Base-by-base conservation (phyloP, 2,329 filamentous ascomycete genomes). In the Xylaria digitata region DNA sequence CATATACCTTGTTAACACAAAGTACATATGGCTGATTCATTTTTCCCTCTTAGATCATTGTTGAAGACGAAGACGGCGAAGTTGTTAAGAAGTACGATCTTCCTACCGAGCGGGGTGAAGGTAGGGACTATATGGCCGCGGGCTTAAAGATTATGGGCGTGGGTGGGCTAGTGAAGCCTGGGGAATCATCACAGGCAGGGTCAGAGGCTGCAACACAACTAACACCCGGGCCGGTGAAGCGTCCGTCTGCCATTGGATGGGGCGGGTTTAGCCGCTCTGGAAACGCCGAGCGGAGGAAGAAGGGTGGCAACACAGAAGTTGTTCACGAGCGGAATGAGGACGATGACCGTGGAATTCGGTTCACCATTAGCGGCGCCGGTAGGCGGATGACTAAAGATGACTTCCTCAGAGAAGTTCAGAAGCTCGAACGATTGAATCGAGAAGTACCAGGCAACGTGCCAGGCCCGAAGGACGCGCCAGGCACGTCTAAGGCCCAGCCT, bases 41-140 rank as follows among this genome's bases (percentile, higher is more conserved):
- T 13, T 45, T 17, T 59, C 19, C 26, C 26, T 26, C 5, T 26
- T 26, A 92, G 82, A 93, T 96, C 70, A 95, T 96, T 76, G 91
- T 96, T 17, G 92, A 96, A 80, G 92, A 96, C 69, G 91, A 92
- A 77, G 90, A 94, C 72, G 92, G 92, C 49, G 93, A 96, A 77
- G 93, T 96, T 37, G 87, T 96, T 76, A 94, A 94, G 81, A 89
- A 92, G 63, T 94, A 94, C 75, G 90, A 94, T 70, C 85, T 95
- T 32, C 90, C 91, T 0, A 81, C 84, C 0, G 79, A 86, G 30
- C 87, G 84, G 69, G 68, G 72, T 0, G 81, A 83, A 13, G 75
- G 75, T 17, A 81, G 79, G 65, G 79, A 82, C 13, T 76, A 78
- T 19, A 77, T 85, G 34, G 78, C 80, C 19, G 79, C 82, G 26